phyloP scores from a whole-genome alignment of 805 yeast species.

The Candida dendrica region DNA sequence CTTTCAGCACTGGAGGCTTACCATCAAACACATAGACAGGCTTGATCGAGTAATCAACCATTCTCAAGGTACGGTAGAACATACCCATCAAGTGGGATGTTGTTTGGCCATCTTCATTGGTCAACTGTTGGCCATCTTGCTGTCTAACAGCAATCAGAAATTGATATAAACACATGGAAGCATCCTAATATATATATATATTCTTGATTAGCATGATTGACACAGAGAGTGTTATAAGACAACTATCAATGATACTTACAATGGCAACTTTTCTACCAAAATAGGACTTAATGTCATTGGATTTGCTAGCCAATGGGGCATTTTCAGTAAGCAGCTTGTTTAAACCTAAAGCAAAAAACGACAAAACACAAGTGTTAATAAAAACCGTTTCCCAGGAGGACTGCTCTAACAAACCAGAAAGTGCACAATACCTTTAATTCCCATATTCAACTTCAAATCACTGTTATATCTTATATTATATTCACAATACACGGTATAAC shows the following conservation, averaged over 20 bases:
- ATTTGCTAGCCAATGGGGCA: constrained; percentile 75
- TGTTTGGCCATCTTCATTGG: constrained; percentile 86
- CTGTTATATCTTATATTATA: neutral
- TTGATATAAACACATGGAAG: constrained; percentile 95
- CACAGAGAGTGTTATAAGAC: too few species aligned
- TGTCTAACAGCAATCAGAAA: constrained; percentile 94
- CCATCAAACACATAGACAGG: constrained; percentile 98
- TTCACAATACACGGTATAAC: neutral
- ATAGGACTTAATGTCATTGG: constrained; percentile 74
- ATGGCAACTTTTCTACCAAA: constrained; percentile 97
- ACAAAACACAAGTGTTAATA: too few species aligned
- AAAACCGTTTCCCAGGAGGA: too few species aligned
- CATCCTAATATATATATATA: too few species aligned
- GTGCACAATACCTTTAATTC: constrained; percentile 37
- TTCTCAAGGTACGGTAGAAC: constrained; percentile 85
- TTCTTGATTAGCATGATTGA: too few species aligned
- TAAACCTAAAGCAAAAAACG: constrained; percentile 55
- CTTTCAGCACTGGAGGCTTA: constrained; percentile 89
- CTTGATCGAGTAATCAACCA: constrained; percentile 89
- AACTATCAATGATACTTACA: too few species aligned
- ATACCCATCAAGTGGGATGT: constrained; percentile 94
- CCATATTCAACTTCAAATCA: constrained; percentile 36
- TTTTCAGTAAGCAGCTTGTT: constrained; percentile 83
- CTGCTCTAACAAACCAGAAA: too few species aligned
- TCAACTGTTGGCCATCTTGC: constrained; percentile 90